These are phyloP conservation scores for Bipolaris zeicola DNA, from an alignment of 2,329 filamentous ascomycete species.

Conservation along the genomic window DNA sequence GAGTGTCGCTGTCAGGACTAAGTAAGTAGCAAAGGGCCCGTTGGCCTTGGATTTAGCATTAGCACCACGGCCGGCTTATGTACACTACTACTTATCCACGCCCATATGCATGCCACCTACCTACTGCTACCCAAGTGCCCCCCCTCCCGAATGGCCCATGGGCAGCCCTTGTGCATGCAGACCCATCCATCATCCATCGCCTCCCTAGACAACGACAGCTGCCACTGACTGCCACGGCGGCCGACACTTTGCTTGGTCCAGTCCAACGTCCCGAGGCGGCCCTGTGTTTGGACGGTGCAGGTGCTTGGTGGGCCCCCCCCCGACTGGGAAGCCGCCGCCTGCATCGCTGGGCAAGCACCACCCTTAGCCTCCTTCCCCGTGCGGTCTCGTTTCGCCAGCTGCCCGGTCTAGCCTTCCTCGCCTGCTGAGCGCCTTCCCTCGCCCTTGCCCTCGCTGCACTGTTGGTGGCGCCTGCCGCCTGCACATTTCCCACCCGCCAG, in stretches of 20 bases:
- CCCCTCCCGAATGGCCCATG: not conserved
- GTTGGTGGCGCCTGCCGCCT: slow-evolving; percentile 22
- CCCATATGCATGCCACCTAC: not conserved
- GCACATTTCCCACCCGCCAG: slow-evolving; percentile 5
- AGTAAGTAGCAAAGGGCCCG: too few species aligned
- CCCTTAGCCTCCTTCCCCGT: slow-evolving; percentile 23
- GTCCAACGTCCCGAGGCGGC: slow-evolving; percentile 1
- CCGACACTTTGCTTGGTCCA: not conserved
- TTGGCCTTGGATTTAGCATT: not conserved
- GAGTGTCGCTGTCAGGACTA: too few species aligned
- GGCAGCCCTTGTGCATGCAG: not conserved
- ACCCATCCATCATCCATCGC: not conserved
- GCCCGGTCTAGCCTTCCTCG: slow-evolving; percentile 18
- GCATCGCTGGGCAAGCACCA: slow-evolving; percentile 10
- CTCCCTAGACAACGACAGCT: not conserved
- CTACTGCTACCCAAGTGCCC: too few species aligned
- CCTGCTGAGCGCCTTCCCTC: not conserved
- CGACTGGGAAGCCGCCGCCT: slow-evolving; percentile 17
- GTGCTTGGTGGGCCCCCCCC: slow-evolving; percentile 2
- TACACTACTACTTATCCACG: not conserved
- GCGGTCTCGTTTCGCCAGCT: slow-evolving; percentile 19
- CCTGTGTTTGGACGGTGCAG: slow-evolving; percentile 4
- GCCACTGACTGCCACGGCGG: not conserved
- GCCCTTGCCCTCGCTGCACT: slow-evolving; percentile 6
- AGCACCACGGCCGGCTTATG: not conserved